Evolutionary conservation across 2,329 filamentous ascomycete species (phyloP), one percentile per base, ranked within the genome.

Genomic region (Colletotrichum sp.): DNA sequence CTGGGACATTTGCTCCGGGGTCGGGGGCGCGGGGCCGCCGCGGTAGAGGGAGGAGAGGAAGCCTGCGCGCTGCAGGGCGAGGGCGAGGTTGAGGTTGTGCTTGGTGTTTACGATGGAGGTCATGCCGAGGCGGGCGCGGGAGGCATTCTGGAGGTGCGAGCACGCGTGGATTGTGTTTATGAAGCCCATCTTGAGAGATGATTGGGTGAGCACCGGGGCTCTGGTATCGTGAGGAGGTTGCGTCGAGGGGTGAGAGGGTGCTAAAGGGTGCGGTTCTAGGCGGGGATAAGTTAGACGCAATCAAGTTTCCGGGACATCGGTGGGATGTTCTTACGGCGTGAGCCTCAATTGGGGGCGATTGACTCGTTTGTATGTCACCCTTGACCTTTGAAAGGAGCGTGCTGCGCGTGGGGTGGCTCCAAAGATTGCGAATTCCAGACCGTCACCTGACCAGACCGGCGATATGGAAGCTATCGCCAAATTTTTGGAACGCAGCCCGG

Each of bases 131-230:
- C 94, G 93, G n/a, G 95, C 95, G 81, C 93, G 93, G 72, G 94
- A 94, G 79, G 95, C 95, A 88, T 98, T 98, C 85, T 97, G 95
- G 73, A 98, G 90, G 87, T 98, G 96, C 79, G 95, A 96, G 90
- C 95, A 98, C 86, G 96, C 92, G 88, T 96, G 89, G 81, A 92
- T 90, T 78, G 98, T 90, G 85, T 93, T 92, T 83, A 91, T 88
- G 86, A 98, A 90, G 81, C 74, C 77, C 77, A 78, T 78, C n/a
- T 60, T 68, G 52, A 21, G 7, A 2, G 43, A 52, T 52, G 7
- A 6, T 60, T 21, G n/a, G 30, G 43, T 21, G 30, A 66, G 64
- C 70, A 26, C 48, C 34, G 68, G 9, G 34, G 71, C 66, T 73
- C 68, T 18, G 68, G 36, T 71, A 71, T 71, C 68, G 39, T 36